Evolutionary conservation across 345 rosid species (phyloP).

Genomic region (Acer campestre): DNA sequence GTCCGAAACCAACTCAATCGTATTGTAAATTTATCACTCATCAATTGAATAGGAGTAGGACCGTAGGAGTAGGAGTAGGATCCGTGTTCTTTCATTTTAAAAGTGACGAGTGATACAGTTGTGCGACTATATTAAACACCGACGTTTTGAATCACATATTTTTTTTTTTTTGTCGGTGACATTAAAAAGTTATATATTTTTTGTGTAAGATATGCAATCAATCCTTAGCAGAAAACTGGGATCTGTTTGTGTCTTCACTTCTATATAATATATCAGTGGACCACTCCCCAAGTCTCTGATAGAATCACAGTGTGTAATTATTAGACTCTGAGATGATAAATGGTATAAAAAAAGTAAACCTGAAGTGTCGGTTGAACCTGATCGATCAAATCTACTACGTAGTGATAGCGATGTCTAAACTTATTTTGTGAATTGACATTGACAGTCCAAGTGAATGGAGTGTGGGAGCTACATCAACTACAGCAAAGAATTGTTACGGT

Average conservation of each 20-base stretch:
- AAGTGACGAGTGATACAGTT: no score
- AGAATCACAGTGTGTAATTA: not conserved
- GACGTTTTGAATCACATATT: not conserved
- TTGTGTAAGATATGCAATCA: not conserved
- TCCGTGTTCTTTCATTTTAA: no score
- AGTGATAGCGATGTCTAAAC: not conserved
- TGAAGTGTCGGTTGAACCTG: no score
- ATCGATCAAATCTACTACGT: not conserved
- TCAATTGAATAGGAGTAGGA: not conserved
- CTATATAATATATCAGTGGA: slow-evolving; percentile 3
- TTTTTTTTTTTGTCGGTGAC: slow-evolving; percentile 17
- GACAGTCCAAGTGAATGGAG: slow-evolving; percentile 85
- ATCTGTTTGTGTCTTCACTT: not conserved
- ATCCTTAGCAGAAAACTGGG: not conserved
- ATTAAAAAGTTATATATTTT: not conserved
- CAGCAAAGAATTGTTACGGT: slow-evolving; percentile 71
- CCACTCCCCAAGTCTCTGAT: slow-evolving; percentile 14
- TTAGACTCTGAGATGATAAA: no score
- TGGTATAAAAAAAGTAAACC: no score
- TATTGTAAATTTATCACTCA: no score
- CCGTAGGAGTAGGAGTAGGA: no score
- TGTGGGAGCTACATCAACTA: slow-evolving; percentile 37
- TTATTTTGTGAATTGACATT: not conserved
- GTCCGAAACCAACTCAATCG: no score
- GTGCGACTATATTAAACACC: not conserved